A percentile compares a stretch with the other conserved stretches of the same genome.
Conservation (phyloP, 176 grass and related monocot genomes). For the Rhynchospora breviuscula region DNA sequence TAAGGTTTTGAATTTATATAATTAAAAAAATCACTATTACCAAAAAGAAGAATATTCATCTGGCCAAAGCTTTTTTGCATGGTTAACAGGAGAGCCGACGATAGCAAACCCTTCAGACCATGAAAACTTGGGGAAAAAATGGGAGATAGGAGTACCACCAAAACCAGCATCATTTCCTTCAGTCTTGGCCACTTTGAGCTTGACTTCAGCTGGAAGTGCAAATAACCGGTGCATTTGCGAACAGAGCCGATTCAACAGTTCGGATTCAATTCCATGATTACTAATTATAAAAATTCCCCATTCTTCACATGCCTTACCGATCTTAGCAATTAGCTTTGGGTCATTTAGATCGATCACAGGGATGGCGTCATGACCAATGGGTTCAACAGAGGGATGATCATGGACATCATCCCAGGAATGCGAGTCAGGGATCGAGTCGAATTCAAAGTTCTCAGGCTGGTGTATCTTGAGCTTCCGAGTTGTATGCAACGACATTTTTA, state of each 20-base stretch:
- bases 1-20: background rate
- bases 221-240: constrained; percentile 44
- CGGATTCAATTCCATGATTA: constrained; percentile 29
- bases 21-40: background rate
- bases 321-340: background rate
- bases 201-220: constrained; percentile 26
- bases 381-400: constrained; percentile 19
- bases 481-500: background rate
- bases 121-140: constrained; percentile 44
- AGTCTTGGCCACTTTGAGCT: constrained; percentile 36
- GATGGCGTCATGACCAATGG: constrained; percentile 3
- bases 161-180: constrained; percentile 9
- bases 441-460: constrained; percentile 2
- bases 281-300: constrained; percentile 59
- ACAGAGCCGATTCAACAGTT: constrained; percentile 7
- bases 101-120: constrained; percentile 76
- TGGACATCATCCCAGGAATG: constrained; percentile 34
- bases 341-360: constrained; percentile 49
- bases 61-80: constrained; percentile 51
- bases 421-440: constrained; percentile 40
- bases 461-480: background rate
- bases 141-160: constrained; percentile 33
- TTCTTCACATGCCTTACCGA: constrained; percentile 39
- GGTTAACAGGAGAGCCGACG: constrained; percentile 15
- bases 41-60: constrained; percentile 30